These are phyloP conservation scores for Tulasnella sp. DNA, from an alignment of 768 basidiomycete species.

Conservation along the genomic window DNA sequence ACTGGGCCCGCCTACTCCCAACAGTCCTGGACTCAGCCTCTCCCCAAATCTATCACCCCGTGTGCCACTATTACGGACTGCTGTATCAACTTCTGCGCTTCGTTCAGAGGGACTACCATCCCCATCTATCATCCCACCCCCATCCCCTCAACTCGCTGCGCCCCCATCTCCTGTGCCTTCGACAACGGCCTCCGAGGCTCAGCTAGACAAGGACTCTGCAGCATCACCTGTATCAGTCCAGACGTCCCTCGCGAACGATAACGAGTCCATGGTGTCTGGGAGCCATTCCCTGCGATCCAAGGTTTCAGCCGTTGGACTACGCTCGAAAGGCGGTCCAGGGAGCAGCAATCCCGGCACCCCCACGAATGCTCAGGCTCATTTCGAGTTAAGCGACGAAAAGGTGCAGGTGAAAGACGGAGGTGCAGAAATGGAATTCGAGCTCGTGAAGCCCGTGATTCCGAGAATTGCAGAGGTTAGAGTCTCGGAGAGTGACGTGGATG, in stretches of 20 bases:
- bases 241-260: slow-evolving; percentile 5
- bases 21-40: background rate
- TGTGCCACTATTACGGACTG: background rate
- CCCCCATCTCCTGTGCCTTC: background rate
- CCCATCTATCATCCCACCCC: background rate
- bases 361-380: slow-evolving; percentile 32
- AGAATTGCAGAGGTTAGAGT: slow-evolving; percentile 74
- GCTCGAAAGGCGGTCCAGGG: slow-evolving; percentile 38
- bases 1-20: background rate
- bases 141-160: background rate
- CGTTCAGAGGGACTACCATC: background rate
- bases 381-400: slow-evolving; percentile 46
- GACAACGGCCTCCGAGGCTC: background rate
- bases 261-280: slow-evolving; percentile 28
- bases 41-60: background rate
- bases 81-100: slow-evolving; percentile 8
- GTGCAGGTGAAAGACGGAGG: slow-evolving; percentile 58
- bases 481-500: slow-evolving; percentile 38
- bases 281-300: slow-evolving; percentile 51
- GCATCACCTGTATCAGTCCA: background rate
- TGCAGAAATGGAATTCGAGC: slow-evolving; percentile 16
- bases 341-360: slow-evolving; percentile 36
- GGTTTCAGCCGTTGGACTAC: slow-evolving; percentile 63
- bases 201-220: background rate
- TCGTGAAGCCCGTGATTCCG: slow-evolving; percentile 38